These are phyloP conservation scores for Yarrowia sp. DNA, from an alignment of 805 yeast genomes.

Conservation along the genomic window DNA sequence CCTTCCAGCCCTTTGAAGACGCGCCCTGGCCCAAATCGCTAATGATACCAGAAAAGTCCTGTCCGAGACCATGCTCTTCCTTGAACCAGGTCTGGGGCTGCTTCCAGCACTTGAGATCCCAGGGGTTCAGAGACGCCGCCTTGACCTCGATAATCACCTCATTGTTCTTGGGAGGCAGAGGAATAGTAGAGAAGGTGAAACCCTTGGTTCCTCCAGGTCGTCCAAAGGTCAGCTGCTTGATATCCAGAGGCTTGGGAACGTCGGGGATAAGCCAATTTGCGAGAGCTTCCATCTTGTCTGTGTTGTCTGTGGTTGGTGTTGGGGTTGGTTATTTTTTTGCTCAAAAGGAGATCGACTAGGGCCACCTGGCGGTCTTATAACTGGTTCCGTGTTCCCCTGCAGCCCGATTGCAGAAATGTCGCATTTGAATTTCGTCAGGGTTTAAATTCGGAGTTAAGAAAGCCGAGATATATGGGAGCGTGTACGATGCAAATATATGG, in stretches of 20 bases:
- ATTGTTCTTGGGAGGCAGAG: slow-evolving; percentile 49
- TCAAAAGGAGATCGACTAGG: neutral
- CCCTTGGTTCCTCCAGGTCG: slow-evolving; percentile 29
- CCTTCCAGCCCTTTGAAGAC: slow-evolving; percentile 41
- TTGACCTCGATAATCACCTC: slow-evolving; percentile 57
- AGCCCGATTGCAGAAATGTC: slow-evolving; percentile 13
- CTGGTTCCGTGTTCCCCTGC: slow-evolving; percentile 11
- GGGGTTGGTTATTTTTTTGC: neutral
- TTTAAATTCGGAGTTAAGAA: slow-evolving; percentile 20
- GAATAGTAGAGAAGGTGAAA: slow-evolving; percentile 54
- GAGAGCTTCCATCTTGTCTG: slow-evolving; percentile 10
- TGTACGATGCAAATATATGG: neutral
- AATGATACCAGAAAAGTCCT: slow-evolving; percentile 65
- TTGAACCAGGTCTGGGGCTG: slow-evolving; percentile 45
- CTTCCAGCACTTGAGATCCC: slow-evolving; percentile 60
- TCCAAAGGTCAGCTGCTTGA: slow-evolving; percentile 32
- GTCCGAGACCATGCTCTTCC: slow-evolving; percentile 64
- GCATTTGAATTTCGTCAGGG: slow-evolving; percentile 13
- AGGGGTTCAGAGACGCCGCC: slow-evolving; percentile 62
- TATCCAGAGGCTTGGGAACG: slow-evolving; percentile 27
- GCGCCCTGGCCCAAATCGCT: slow-evolving; percentile 52
- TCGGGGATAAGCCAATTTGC: slow-evolving; percentile 15
- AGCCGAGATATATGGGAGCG: neutral
- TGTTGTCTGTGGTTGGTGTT: neutral
- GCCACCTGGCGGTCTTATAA: slow-evolving; percentile 15